Evolutionary conservation across 208 protist species (phyloP).

Genomic region (Trypanosoma lewisi): DNA sequence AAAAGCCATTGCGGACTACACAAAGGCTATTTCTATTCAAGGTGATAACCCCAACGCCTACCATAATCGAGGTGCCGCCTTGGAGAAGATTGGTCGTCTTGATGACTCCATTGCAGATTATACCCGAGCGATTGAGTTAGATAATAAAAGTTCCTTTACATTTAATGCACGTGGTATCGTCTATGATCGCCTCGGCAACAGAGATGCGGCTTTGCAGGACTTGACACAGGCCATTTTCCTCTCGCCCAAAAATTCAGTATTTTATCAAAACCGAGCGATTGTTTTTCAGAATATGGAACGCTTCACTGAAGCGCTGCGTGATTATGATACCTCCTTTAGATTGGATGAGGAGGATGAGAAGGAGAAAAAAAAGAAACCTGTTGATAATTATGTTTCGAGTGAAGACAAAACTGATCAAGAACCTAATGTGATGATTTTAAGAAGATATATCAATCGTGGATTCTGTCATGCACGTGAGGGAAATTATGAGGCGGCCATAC

Average conservation of each 20-base stretch:
- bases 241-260: slow-evolving; percentile 38
- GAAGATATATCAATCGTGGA: slow-evolving; percentile 78
- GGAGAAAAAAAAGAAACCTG: too few species aligned
- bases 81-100: slow-evolving; percentile 64
- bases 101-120: slow-evolving; percentile 82
- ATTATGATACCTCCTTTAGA: slow-evolving; percentile 63
- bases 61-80: slow-evolving; percentile 80
- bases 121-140: slow-evolving; percentile 47
- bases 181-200: slow-evolving; percentile 56
- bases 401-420: slow-evolving; percentile 17
- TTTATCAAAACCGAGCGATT: slow-evolving; percentile 49
- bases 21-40: slow-evolving; percentile 68
- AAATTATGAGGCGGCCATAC: slow-evolving; percentile 62
- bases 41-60: slow-evolving; percentile 67
- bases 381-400: slow-evolving; percentile 34
- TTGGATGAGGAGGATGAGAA: slow-evolving; percentile 29
- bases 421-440: not conserved
- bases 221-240: slow-evolving; percentile 65
- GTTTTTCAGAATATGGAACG: slow-evolving; percentile 35
- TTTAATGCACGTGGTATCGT: slow-evolving; percentile 82
- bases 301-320: slow-evolving; percentile 59
- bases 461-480: slow-evolving; percentile 69
- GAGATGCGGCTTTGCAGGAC: slow-evolving; percentile 56
- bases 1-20: slow-evolving; percentile 76
- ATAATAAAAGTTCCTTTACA: slow-evolving; percentile 54